A percentile compares a stretch with the other conserved stretches of the same genome.
Conservation (phyloP, 148 eudicot species). For the Silene conica region DNA sequence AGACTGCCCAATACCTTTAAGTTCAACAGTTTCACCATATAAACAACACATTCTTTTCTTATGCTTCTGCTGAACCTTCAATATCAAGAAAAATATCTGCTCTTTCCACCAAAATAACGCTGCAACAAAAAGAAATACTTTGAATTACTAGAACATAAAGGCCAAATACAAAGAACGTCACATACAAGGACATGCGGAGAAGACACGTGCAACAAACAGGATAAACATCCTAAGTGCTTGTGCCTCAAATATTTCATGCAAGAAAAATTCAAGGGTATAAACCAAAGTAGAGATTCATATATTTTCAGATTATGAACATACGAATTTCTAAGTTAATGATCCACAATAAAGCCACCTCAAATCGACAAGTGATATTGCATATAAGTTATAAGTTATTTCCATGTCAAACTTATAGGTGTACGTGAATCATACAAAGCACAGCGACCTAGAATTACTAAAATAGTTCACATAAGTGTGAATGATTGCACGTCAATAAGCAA, state of each 20-base stretch:
- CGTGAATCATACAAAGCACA: not conserved
- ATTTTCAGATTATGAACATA: not conserved
- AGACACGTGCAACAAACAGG: not conserved
- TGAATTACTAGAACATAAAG: not conserved
- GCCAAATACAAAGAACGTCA: not conserved
- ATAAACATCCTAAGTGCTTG: not conserved
- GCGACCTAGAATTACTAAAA: not conserved
- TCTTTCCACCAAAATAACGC: slow-evolving; percentile 7
- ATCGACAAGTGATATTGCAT: not conserved
- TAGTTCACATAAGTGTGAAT: not conserved
- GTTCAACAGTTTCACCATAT: slow-evolving; percentile 18
- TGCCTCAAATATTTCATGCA: not conserved
- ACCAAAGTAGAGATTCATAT: not conserved
- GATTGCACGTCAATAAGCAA: not conserved
- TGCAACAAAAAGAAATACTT: not conserved
- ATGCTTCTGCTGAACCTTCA: slow-evolving; percentile 8
- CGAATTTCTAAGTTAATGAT: not conserved
- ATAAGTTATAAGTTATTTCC: not conserved
- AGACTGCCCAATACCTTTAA: slow-evolving; percentile 3
- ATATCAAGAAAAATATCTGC: not conserved
- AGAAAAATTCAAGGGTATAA: not conserved
- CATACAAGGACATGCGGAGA: not conserved
- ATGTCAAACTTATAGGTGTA: not conserved
- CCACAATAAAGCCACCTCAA: not conserved
- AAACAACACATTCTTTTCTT: slow-evolving; percentile 3